A percentile compares a stretch with the other conserved stretches of the same genome.
phyloP scores from a whole-genome alignment of 306 rosid genomes.

The Trifolium fragiferum region DNA sequence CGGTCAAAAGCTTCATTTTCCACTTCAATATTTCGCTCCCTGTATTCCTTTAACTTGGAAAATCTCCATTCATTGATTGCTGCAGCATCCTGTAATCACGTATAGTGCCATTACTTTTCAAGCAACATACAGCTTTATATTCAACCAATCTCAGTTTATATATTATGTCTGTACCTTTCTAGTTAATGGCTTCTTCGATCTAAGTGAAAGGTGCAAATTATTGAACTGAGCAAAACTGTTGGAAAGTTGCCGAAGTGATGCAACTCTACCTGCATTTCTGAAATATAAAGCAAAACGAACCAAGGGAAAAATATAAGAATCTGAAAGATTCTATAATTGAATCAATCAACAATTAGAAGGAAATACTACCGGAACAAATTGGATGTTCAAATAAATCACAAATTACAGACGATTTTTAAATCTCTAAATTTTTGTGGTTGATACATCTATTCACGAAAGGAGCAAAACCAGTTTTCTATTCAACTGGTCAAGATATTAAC shows the following conservation, averaged over 20 bases:
- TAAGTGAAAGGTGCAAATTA: slow-evolving; percentile 71
- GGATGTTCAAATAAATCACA: slow-evolving; percentile 36
- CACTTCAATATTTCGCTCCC: slow-evolving; percentile 68
- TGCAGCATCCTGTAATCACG: slow-evolving; percentile 80
- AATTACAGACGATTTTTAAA: not conserved
- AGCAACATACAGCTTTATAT: slow-evolving; percentile 11
- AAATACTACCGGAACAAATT: slow-evolving; percentile 13
- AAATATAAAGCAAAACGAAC: slow-evolving; percentile 47
- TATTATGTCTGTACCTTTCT: slow-evolving; percentile 68
- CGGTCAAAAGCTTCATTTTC: slow-evolving; percentile 90
- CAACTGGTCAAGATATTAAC: not conserved
- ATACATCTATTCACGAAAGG: not conserved
- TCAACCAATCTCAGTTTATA: slow-evolving; percentile 20
- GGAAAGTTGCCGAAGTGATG: slow-evolving; percentile 85
- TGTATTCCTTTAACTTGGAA: slow-evolving; percentile 82
- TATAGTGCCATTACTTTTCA: slow-evolving; percentile 45
- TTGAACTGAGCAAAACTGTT: slow-evolving; percentile 91
- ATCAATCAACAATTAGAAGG: slow-evolving; percentile 17
- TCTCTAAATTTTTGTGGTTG: not conserved
- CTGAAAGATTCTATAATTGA: slow-evolving; percentile 26
- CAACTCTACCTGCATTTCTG: slow-evolving; percentile 79
- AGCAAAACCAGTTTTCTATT: not conserved
- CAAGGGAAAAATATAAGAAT: slow-evolving; percentile 8
- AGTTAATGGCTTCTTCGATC: slow-evolving; percentile 83
- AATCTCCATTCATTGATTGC: slow-evolving; percentile 94